Percentiles rank a stretch among this genome's conserved stretches.
Evolutionary conservation across 2,329 filamentous ascomycete species (phyloP).

Genomic region (Xylariomycetidae sp.): DNA sequence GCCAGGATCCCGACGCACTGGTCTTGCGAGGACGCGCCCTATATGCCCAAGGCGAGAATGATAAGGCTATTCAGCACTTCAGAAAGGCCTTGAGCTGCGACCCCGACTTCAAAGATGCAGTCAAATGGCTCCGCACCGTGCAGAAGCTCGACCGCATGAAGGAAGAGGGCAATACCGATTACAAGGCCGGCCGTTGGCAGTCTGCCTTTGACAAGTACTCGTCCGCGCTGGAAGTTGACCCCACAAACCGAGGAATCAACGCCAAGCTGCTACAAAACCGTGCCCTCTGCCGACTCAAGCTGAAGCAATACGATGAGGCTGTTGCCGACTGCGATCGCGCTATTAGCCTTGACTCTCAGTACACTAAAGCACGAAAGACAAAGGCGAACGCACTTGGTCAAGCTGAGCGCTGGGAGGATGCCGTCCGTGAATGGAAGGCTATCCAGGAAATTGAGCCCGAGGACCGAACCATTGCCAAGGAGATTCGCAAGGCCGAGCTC

Average conservation of each 20-base stretch:
- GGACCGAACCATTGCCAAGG: constrained; percentile 73
- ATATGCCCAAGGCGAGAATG: constrained; percentile 89
- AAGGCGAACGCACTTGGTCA: constrained; percentile 85
- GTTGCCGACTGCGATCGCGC: constrained; percentile 83
- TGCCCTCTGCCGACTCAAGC: constrained; percentile 73
- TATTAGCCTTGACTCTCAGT: constrained; percentile 73
- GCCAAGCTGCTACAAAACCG: constrained; percentile 93
- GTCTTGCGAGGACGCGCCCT: constrained; percentile 82
- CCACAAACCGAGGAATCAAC: constrained; percentile 84
- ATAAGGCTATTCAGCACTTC: constrained; percentile 90
- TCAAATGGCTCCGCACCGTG: constrained; percentile 83
- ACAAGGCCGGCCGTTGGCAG: constrained; percentile 78
- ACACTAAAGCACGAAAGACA: constrained; percentile 87
- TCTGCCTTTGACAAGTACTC: constrained; percentile 80
- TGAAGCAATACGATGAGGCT: constrained; percentile 78
- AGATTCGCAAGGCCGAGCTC: constrained; percentile 83
- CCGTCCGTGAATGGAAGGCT: constrained; percentile 80
- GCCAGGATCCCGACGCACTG: constrained; percentile 86
- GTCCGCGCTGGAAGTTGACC: constrained; percentile 77
- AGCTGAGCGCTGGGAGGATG: constrained; percentile 86
- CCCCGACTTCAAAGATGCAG: constrained; percentile 81
- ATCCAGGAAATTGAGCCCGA: constrained; percentile 77
- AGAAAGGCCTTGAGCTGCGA: constrained; percentile 84
- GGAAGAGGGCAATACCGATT: constrained; percentile 84
- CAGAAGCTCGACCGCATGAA: constrained; percentile 92